Evolutionary conservation across 2,329 filamentous ascomycete species (phyloP), one percentile per base, ranked within the genome.

Genomic region (Fonsecaea pedrosoi): DNA sequence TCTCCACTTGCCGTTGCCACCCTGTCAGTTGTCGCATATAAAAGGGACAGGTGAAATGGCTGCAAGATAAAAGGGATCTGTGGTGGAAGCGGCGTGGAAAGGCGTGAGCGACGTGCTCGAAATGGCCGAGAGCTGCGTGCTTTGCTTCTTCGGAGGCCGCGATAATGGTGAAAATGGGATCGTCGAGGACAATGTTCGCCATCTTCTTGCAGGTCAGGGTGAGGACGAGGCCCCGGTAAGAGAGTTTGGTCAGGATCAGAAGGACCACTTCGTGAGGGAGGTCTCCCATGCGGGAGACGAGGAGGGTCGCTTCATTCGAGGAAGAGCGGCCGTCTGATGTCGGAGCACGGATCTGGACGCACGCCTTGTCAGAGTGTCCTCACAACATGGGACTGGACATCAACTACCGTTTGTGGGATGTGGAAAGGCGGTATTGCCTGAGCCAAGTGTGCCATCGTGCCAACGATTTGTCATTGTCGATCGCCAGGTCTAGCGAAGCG

Each of bases 171-270:
- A 58, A 58, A 7, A 15, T n/a, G 8, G 37, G 37, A 18, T 58
- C 40, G n/a, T 30, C 32, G 10, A 58, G 15, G 30, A 64, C 38
- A n/a, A 40, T 8, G n/a, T 12, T 30, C 13, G 61, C 54, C 54
- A 64, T 40, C 10, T 18, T 25, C 40, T 58, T 64, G 34, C 54
- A 37, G 13, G 61, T 58, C 53, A 64, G 25, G 34, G 40, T 30
- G 8, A 53, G 18, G 38, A 57, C 42, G 37, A 57, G 38, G 38
- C 58, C 54, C 3, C 18, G 34, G 54, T 50, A 57, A 21, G 53
- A 37, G 32, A 54, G 54, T 4, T 13, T 4, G 21, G 12, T 25
- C 9, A 58, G 34, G 13, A 64, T 57, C n/a, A 40, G 12, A n/a
- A 54, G 12, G 6, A 30, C 38, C 4, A 54, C n/a, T 35, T 61